Percentiles rank a stretch among this genome's conserved stretches.
Conservation (phyloP, 768 basidiomycete genomes). For the Rhizopogon vinicolor region DNA sequence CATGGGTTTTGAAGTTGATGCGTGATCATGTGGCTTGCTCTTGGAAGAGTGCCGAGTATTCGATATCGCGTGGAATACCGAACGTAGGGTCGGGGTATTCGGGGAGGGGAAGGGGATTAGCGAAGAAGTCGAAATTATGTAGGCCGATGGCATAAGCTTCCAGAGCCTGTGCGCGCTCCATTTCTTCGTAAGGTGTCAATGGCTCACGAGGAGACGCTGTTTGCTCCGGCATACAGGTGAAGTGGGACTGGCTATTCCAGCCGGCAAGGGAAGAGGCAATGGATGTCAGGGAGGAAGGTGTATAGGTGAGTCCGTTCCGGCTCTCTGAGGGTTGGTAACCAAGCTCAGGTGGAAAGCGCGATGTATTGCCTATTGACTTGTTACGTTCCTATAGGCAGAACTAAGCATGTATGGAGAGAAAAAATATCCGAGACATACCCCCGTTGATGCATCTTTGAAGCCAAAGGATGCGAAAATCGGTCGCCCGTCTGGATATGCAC, state of each 20-base stretch:
- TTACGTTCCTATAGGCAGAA: background rate
- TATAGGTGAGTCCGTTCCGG: background rate
- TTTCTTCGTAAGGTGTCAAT: conserved; percentile 10
- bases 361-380: background rate
- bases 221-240: conserved; percentile 3
- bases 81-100: conserved; percentile 2
- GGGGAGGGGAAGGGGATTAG: background rate
- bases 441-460: background rate
- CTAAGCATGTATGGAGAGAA: background rate
- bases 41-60: conserved; percentile 1
- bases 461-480: background rate
- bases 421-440: background rate
- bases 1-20: background rate
- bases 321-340: background rate
- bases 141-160: conserved; percentile 26
- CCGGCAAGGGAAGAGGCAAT: conserved; percentile 33
- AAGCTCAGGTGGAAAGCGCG: background rate
- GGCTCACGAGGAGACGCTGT: background rate
- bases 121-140: conserved; percentile 20
- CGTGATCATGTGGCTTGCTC: background rate
- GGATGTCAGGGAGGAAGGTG: conserved; percentile 25
- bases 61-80: background rate
- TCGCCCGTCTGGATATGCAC: background rate
- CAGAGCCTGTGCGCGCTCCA: conserved; percentile 22
- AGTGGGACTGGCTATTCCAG: conserved; percentile 33